Evolutionary conservation across 192 early-diverging fungal species (phyloP).

Genomic region (Coemansia sp.): DNA sequence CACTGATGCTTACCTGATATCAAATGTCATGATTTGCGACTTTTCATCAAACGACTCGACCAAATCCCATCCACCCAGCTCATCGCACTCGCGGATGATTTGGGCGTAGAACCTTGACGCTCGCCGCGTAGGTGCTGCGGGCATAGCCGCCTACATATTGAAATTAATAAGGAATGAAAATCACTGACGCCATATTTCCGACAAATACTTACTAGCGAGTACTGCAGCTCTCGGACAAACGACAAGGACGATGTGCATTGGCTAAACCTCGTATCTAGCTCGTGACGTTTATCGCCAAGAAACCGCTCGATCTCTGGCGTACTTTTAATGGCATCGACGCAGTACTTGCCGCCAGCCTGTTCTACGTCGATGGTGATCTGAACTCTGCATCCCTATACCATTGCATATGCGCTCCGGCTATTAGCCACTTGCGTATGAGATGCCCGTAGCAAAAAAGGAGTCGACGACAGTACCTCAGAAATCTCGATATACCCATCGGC

Average conservation of each 20-base stretch:
- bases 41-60: constrained; percentile 31
- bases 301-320: constrained; percentile 19
- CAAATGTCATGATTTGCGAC: constrained; percentile 15
- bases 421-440: background rate
- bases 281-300: constrained; percentile 9
- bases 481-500: constrained; percentile 42
- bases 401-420: background rate
- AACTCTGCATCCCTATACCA: constrained; percentile 8
- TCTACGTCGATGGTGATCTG: constrained; percentile 23
- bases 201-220: constrained; percentile 31
- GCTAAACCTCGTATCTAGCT: constrained; percentile 30
- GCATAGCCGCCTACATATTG: constrained; percentile 7
- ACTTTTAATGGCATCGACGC: constrained; percentile 32
- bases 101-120: constrained; percentile 28
- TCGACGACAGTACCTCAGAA: constrained; percentile 1
- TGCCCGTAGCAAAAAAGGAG: too few species aligned
- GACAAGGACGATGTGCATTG: constrained; percentile 42
- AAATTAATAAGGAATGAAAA: background rate
- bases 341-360: constrained; percentile 12
- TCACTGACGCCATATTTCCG: background rate
- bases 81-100: constrained; percentile 35
- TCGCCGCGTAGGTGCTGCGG: background rate
- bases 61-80: constrained; percentile 24
- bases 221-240: constrained; percentile 41
- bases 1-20: constrained; percentile 16